Percentiles rank a stretch among this genome's conserved stretches.
These are phyloP conservation scores for Globisporangium barbulae DNA, from an alignment of 352 stramenopile genomes.

Conservation along the genomic window DNA sequence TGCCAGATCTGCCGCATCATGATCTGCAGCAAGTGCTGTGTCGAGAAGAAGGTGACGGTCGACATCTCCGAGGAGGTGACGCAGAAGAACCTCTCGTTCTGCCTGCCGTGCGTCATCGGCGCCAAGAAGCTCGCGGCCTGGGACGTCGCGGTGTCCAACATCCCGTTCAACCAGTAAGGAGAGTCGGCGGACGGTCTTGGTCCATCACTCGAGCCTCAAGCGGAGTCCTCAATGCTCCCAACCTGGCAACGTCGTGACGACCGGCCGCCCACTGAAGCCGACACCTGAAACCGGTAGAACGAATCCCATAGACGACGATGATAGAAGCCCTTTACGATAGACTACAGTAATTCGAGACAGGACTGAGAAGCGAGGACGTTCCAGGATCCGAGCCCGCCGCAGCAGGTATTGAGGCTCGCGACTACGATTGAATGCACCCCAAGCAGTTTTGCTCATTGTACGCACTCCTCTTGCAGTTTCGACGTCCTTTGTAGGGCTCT, in stretches of 20 bases:
- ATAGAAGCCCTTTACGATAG: not conserved
- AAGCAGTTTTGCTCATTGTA: not conserved
- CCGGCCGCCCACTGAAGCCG: not conserved
- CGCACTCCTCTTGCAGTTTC: not conserved
- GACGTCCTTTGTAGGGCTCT: not conserved
- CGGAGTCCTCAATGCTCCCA: too few relatives aligned
- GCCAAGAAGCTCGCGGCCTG: conserved; percentile 36
- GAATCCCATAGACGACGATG: not conserved
- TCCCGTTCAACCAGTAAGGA: conserved; percentile 1
- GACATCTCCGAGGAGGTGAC: conserved; percentile 29
- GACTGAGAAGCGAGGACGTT: not conserved
- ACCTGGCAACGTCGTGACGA: too few relatives aligned
- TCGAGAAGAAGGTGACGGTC: conserved; percentile 46
- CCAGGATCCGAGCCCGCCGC: not conserved
- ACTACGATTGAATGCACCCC: not conserved
- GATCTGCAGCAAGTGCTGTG: conserved; percentile 45
- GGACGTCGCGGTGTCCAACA: conserved; percentile 28
- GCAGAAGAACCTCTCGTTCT: conserved; percentile 40
- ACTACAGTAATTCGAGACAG: conserved; percentile 2
- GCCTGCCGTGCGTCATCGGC: conserved; percentile 40
- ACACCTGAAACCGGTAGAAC: not conserved
- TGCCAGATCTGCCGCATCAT: conserved; percentile 40
- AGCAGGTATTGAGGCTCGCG: not conserved
- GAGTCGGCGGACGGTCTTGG: not conserved
- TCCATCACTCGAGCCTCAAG: too few relatives aligned